A percentile compares a stretch with the other conserved stretches of the same genome.
Evolutionary conservation across 2,329 filamentous ascomycete species (phyloP).

Genomic region (Blastomyces parvus): DNA sequence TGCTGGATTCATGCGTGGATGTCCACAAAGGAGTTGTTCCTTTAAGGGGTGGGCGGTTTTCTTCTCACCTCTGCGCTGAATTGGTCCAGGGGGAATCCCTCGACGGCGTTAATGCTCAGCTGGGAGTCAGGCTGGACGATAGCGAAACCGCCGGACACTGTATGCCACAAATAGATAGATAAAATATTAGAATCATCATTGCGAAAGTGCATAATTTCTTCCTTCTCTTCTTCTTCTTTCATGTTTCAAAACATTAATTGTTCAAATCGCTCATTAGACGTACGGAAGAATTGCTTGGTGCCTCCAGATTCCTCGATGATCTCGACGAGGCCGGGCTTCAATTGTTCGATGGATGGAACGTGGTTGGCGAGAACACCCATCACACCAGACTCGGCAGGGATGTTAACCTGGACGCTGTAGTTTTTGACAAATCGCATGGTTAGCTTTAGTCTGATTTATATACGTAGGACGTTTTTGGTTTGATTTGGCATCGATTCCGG

Average conservation of each 20-base stretch:
- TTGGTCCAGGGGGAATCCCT: conserved; percentile 89
- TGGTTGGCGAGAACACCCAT: conserved; percentile 99
- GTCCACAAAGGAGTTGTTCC: background rate
- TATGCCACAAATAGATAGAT: background rate
- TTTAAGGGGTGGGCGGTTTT: background rate
- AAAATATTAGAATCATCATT: conserved; percentile 5
- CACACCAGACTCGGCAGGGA: conserved; percentile 93
- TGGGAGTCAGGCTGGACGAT: conserved; percentile 90
- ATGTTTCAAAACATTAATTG: background rate
- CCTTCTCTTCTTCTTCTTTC: too few species aligned
- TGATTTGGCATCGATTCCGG: background rate
- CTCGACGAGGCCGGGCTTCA: conserved; percentile 93
- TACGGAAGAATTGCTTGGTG: conserved; percentile 98
- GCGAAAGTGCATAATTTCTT: background rate
- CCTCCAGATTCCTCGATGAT: conserved; percentile 81
- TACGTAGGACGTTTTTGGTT: background rate
- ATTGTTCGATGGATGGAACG: conserved; percentile 96
- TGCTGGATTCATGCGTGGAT: background rate
- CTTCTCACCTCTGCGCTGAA: conserved; percentile 70
- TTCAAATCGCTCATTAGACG: conserved; percentile 34
- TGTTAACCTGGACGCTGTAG: conserved; percentile 83
- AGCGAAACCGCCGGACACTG: conserved; percentile 94
- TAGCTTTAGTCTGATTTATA: conserved; percentile 13
- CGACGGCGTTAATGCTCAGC: conserved; percentile 96
- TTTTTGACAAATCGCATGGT: conserved; percentile 51